These are phyloP conservation scores for Heterobasidion annosum DNA, from an alignment of 1,284 basidiomycete species.

Conservation along the genomic window DNA sequence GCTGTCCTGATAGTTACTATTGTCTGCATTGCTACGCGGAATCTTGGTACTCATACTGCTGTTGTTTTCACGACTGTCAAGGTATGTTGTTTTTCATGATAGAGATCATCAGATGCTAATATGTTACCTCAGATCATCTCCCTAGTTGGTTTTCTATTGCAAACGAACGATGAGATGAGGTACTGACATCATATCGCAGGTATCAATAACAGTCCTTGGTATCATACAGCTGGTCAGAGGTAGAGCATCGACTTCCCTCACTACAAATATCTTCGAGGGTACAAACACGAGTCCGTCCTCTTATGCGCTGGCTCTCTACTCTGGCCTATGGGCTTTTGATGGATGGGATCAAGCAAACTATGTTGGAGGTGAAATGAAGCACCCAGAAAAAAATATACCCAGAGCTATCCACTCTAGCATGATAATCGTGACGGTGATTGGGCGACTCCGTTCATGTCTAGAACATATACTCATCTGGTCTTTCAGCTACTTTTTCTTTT, in stretches of 20 bases:
- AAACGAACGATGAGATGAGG: conserved; percentile 1
- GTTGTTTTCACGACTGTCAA: conserved; percentile 87
- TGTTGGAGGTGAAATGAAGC: conserved; percentile 87
- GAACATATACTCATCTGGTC: neutral
- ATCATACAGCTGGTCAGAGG: conserved; percentile 67
- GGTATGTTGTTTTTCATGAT: conserved; percentile 27
- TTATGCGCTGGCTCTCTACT: conserved; percentile 92
- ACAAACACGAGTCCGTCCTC: conserved; percentile 74
- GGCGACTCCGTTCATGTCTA: no score
- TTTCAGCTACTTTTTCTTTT: conserved; percentile 64
- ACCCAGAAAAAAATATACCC: conserved; percentile 82
- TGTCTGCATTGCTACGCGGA: conserved; percentile 75
- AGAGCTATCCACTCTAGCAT: conserved; percentile 86
- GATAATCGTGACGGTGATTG: conserved; percentile 55
- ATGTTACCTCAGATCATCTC: conserved; percentile 7
- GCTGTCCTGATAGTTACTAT: conserved; percentile 68
- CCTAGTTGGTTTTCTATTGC: conserved; percentile 9
- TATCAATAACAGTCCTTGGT: conserved; percentile 65
- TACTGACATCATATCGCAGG: conserved; percentile 24
- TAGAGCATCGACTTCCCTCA: conserved; percentile 55
- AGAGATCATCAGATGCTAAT: neutral
- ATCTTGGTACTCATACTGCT: conserved; percentile 74
- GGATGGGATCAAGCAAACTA: conserved; percentile 92
- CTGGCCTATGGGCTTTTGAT: conserved; percentile 92
- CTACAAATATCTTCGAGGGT: conserved; percentile 59